Base-by-base conservation (phyloP, 2,329 filamentous ascomycete species). In the Pyrenophora graminea region DNA sequence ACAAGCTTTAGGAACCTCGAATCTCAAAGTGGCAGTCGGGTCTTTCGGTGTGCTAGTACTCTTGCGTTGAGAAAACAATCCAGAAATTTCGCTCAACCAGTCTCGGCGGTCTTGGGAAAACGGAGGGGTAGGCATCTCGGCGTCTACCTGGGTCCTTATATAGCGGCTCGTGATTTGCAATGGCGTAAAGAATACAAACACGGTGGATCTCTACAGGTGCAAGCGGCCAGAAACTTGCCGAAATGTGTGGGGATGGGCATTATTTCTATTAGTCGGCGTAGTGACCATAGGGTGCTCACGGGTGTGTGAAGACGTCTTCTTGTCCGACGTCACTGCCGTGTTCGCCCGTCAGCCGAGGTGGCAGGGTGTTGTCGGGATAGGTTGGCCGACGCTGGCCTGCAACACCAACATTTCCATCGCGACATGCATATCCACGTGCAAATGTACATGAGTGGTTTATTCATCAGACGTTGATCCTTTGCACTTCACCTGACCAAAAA, bases 251-350 rank as follows among this genome's bases (percentile, higher is more conserved):
- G 53, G 51, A 56, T 44, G 17, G 21, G n/a, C 43, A 53, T 61
- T 53, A 61, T 53, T 49, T 55, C 56, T 60, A 53, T 56, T 39
- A 48, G 55, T 48, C 45, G 38, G 39, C 40, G 41, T 18, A 32
- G 51, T 92, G 59, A 97, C 92, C 33, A 97, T 90, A 3, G 18
- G 88, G 87, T 36, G 31, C 31, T 42, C 36, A 41, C 34, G 32
- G 30, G 27, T 67, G 87, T 19, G 89, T 87, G 61, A 30, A 27
- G 15, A 93, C 89, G 70, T 91, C 46, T 45, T 68, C 55, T 34
- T 51, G 56, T 38, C 91, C 88, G 71, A 94, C 91, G 6, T 51
- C 56, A 56, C 45, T 55, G 91, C 46, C 87, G 87, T 43, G 80
- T 50, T 56, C 51, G 53, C 55, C 57, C 59, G 59, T 45, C 38